Base-by-base conservation (phyloP, 768 basidiomycete species). In the Tulasnella sp. region DNA sequence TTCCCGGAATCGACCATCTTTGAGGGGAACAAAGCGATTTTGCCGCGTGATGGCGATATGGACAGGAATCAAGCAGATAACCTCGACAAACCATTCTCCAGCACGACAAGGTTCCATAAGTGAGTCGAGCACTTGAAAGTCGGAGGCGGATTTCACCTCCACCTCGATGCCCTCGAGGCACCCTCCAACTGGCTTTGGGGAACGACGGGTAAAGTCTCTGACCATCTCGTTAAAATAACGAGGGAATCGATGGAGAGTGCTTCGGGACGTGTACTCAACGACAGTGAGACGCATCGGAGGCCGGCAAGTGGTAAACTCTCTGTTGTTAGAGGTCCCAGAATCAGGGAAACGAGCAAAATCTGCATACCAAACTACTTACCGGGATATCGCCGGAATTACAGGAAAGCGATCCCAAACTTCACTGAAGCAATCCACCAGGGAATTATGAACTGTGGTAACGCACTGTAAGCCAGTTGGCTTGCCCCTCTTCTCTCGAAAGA, bases 51-150 rank as follows among this genome's bases (percentile, higher is more conserved):
- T 82, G 0, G 91, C 91, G 38, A 92, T 86, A 44, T 92, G 91
- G 38, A 92, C 91, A 0, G 91, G 91, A 68, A 92, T 91, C 40
- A 92, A 84, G 79, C 91, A 92, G 1, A 92, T 81, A 16, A 91
- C 82, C 21, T 91, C 88, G 0, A 89, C 90, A 0, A 92, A 83
- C 91, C 91, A 92, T 83, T 92, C 90, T 44, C 91, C 91, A 0
- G 86, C 85, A 18, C 84, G 85, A 79, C 88, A 88, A 44, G 44
- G 31, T 44, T 44, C 31, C 71, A 88, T 85, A 3, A 83, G 81
- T 18, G 44, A 44, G 44, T 44, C 44, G 0, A 58, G 34, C 18
- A 21, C 77, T n/a, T 31, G 38, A 19, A 18, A 3, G 2, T 44
- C 44, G 44, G 44, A 44, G 44, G 44, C 44, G 4, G 44, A 44